Base-by-base conservation (phyloP, 2,329 filamentous ascomycete genomes). In the Claviceps monticola region DNA sequence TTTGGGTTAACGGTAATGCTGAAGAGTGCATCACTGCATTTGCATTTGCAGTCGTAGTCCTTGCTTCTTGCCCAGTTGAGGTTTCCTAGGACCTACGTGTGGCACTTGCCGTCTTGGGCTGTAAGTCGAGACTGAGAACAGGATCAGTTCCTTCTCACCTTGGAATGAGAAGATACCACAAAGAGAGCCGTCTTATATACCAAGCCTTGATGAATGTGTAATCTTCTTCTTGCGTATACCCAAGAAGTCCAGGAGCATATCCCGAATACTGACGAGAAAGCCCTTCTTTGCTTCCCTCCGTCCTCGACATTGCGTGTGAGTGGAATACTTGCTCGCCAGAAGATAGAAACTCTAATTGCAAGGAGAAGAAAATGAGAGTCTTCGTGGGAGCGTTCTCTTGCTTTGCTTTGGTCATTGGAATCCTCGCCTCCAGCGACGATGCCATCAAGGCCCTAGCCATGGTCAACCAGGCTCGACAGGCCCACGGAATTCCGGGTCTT, bases 391-490 rank as follows among this genome's bases (percentile, higher is more conserved):
- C 52, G 14, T 14, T 52, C 16, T 4, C 34, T n/a, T 17, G 60
- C 23, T 26, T 62, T 21, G 39, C 54, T 36, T 43, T 51, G 13
- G 13, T 45, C 26, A 47, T 37, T 17, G 47, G 49, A 45, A n/a
- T 49, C 21, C 14, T 48, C 2, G 56, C 53, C 19, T 56, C 56
- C 51, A 57, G 54, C 16, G 55, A 62, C 17, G 61, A 67, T 36
- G 55, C 59, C 36, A 53, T 44, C 43, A 42, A 55, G 14, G 62
- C 63, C 34, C 52, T 67, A 47, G 53, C 52, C 38, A 58, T 61
- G 41, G 54, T 68, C 55, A 68, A 68, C 45, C 58, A 63, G 51
- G 65, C 61, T 45, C 63, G 65, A 6, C 54, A 58, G 38, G 56
- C 56, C 4, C 55, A 63, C n/a, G 58, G 61, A 21, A 29, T 67